phyloP scores from a whole-genome alignment of 2,329 filamentous ascomycete genomes.

The Aspergillus alliaceus region DNA sequence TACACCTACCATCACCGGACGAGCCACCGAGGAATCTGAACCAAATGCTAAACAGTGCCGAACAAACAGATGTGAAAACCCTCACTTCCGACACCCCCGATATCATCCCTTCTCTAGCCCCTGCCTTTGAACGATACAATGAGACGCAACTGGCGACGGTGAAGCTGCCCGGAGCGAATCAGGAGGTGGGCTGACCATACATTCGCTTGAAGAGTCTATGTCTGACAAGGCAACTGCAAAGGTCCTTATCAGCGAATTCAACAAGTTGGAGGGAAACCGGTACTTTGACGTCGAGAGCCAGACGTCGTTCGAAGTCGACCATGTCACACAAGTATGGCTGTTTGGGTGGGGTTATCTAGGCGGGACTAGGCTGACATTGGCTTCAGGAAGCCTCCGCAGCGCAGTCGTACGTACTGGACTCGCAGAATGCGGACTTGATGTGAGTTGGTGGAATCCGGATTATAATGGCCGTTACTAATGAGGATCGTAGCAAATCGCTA shows the following conservation, averaged over 20 bases:
- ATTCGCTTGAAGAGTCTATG: not conserved
- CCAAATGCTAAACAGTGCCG: conserved; percentile 17
- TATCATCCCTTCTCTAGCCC: conserved; percentile 69
- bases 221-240: conserved; percentile 29
- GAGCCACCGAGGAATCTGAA: conserved; percentile 10
- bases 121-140: conserved; percentile 92
- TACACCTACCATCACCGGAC: not conserved
- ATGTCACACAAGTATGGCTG: conserved; percentile 65
- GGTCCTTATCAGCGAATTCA: conserved; percentile 83
- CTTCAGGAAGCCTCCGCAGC: conserved; percentile 74
- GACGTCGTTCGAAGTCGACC: conserved; percentile 86
- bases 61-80: conserved; percentile 75
- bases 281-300: conserved; percentile 91
- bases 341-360: not conserved
- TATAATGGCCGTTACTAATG: not conserved
- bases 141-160: conserved; percentile 88
- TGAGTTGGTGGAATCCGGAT: conserved; percentile 47
- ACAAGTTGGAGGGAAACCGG: conserved; percentile 72
- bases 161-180: conserved; percentile 83
- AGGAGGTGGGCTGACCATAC: conserved; percentile 57
- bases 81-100: conserved; percentile 70
- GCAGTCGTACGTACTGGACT: conserved; percentile 77
- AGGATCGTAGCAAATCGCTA: conserved; percentile 68
- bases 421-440: conserved; percentile 75
- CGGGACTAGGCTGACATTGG: not conserved